Base-by-base conservation (phyloP, 768 basidiomycete genomes). In the Mycena filopes region DNA sequence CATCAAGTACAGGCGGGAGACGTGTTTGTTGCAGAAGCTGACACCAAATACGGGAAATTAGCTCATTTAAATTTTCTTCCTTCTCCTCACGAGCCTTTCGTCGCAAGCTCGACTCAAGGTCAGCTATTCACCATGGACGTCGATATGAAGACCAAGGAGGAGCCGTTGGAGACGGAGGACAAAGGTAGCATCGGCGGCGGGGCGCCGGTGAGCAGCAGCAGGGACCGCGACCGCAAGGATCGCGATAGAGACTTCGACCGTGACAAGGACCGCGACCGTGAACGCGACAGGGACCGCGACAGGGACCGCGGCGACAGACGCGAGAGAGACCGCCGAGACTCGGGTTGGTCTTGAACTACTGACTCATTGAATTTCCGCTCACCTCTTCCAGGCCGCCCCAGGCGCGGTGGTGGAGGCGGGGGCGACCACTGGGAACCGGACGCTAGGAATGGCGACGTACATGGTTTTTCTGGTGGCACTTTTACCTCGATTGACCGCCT, bases 381-480 rank as follows among this genome's bases (percentile, higher is more conserved):
- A 29, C 38, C 8, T 4, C 12, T 1, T 47, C 26, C 67, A 81
- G 77, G 76, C 63, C 77, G 75, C 60, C 55, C 77, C 42, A 84
- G 85, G 71, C 80, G 85, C 74, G 76, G 83, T 56, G 81, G 81
- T 41, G 74, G 82, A 47, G 78, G 81, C 38, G 75, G 82, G 49
- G 84, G 85, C 41, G 93, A 95, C 77, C 92, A 94, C 70, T 94
- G 92, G 92, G 93, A 94, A 70, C 92, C 93, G 0, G 92, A 90
- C 33, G 84, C 89, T 74, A 88, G 93, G 31, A 88, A 86, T 61
- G 87, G 84, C 54, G 92, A 92, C 55, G 93, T 93, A 71, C 74
- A 89, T 78, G 11, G 43, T 61, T 60, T 36, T 53, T 23, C 23
- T 50, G 42, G 38, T 54, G 42, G 59, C 25, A 62, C 36, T n/a